phyloP scores from a whole-genome alignment of 1,284 basidiomycete species.

The Ganoderma lingzhi region DNA sequence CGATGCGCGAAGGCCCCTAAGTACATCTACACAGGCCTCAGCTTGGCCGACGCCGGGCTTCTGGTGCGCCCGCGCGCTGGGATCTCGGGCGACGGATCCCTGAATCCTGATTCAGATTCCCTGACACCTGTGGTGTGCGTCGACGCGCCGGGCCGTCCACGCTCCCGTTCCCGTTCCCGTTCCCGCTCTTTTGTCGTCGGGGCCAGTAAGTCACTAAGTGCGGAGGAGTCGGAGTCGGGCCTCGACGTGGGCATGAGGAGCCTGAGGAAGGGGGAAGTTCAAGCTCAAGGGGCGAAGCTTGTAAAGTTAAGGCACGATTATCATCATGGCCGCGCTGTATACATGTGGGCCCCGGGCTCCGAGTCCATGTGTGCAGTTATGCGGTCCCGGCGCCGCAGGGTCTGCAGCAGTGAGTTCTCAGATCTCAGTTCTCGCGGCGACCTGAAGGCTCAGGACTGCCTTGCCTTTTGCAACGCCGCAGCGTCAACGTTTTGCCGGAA shows the following conservation, averaged over 20 bases:
- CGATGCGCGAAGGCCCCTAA: not conserved
- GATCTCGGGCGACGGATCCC: not conserved
- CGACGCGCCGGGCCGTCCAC: no score
- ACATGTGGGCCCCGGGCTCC: not conserved
- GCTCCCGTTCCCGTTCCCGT: not conserved
- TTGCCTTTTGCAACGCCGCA: not conserved
- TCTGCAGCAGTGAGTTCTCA: not conserved
- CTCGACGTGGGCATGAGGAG: not conserved
- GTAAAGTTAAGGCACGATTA: conserved; percentile 3
- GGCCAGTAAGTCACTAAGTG: not conserved
- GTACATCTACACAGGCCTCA: not conserved
- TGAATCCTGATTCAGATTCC: no score
- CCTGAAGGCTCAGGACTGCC: not conserved
- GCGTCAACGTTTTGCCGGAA: not conserved
- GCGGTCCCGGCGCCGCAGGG: not conserved
- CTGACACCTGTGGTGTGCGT: no score
- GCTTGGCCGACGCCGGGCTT: not conserved
- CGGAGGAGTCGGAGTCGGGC: not conserved
- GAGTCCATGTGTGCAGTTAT: not conserved
- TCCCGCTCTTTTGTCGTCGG: not conserved
- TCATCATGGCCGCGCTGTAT: not conserved
- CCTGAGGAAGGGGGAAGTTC: no score
- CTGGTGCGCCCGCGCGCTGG: not conserved
- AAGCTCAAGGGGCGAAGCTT: not conserved
- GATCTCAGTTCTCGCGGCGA: not conserved